Base-by-base conservation (phyloP, 257 asterid species). In the Voacanga thouarsii region DNA sequence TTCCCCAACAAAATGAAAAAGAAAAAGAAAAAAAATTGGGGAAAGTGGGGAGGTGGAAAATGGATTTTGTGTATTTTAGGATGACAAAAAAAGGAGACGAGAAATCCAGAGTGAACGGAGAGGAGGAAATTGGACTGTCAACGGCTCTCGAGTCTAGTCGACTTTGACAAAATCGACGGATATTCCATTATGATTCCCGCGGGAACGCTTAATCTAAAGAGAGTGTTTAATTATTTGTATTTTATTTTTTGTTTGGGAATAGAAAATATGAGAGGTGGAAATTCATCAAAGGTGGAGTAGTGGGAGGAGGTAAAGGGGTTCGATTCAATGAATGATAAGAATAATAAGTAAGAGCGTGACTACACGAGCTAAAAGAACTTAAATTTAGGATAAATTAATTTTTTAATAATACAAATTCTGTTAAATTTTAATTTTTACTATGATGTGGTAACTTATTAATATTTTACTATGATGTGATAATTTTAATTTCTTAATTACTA, bases 151-250 rank as follows among this genome's bases (percentile, higher is more conserved):
- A n/a, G n/a, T n/a, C n/a, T n/a, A n/a, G 73, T 78, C 71, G 26
- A 56, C 81, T 73, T 67, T 11, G n/a, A 53, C 56, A 21, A 47
- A 7, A 30, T 33, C 69, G 10, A 76, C 12, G 82, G 78, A 79
- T 79, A 79, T 79, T 79, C 82, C 57, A 3, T 4, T 18, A 61
- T 5, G n/a, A 69, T 69, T 61, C 81, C 71, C 50, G 72, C 72
- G 50, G 50, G 49, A 67, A 67, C 18, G 28, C 49, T 14, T 66
- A 7, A 37, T 21, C 24, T 53, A 53, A 18, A 28, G 4, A 2
- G 0, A 14, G 49, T 43, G 41, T 41, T 21, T 39, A 1, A 0
- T 41, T 39, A 5, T 44, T 8, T 60, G 23, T 64, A 16, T 30
- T 14, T 15, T 6, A 0, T 44, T 7, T 7, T 33, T 64, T 64